Base-by-base conservation (phyloP, 1,284 basidiomycete species). In the Pyrrhoderma noxium region DNA sequence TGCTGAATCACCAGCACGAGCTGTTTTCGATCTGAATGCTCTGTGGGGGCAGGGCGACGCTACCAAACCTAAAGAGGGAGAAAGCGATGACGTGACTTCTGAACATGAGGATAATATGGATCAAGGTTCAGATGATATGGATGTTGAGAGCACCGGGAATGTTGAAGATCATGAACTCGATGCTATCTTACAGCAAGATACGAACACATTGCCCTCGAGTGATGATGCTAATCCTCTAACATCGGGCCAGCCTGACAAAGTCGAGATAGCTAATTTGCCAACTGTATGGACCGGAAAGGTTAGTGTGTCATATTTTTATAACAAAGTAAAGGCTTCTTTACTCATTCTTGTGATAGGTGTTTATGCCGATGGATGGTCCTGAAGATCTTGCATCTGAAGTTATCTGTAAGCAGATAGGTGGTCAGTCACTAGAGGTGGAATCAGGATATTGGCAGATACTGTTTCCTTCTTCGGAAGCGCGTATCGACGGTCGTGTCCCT, bases 401-500 rank as follows among this genome's bases (percentile, higher is more conserved):
- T n/a, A 60, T 72, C 34, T 85, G 85, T 13, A 78, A 81, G n/a
- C 87, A 88, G 61, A 68, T 82, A 18, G 87, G 81, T 39, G 88
- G 87, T 22, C 73, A 79, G 45, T 56, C 67, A 2, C 64, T 89
- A 31, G 72, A 69, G 19, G 62, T 64, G 41, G 71, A 74, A 51
- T 86, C 84, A 2, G 64, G 69, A 4, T 72, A 84, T 43, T 90
- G 87, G 87, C 72, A 71, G 53, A 80, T 79, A 0, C 68, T 90
- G 31, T 88, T 90, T 65, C 83, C 86, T n/a, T 67, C 74, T 8
- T 74, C 77, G 39, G 67, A 74, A 38, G 71, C 85, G 22, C 71
- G 82, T 44, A 85, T 90, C 55, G 86, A 89, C 56, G 91, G 91
- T 1, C 82, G 91, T 43, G 89, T 94, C 0, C 81, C 86, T 1